phyloP scores from a whole-genome alignment of 148 eudicot species.

The Rhododendron kiyosumense region DNA sequence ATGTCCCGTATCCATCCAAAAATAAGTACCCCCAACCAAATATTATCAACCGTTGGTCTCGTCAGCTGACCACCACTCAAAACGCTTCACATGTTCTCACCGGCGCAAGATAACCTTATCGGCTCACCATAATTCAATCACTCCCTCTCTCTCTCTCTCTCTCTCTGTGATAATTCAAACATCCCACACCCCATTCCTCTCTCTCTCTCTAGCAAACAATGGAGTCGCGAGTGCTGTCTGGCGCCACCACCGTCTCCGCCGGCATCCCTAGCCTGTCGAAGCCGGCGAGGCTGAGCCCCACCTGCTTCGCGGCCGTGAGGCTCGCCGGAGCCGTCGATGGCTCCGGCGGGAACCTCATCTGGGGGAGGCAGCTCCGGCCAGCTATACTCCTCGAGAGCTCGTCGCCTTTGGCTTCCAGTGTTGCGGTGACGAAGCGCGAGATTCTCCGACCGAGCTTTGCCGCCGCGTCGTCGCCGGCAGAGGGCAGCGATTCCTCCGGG shows the following conservation, averaged over 20 bases:
- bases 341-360: slow-evolving; percentile 68
- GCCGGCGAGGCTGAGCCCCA: slow-evolving; percentile 21
- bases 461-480: slow-evolving; percentile 56
- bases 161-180: neutral
- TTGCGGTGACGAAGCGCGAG: slow-evolving; percentile 29
- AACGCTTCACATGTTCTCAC: slow-evolving; percentile 1
- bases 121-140: slow-evolving; percentile 16
- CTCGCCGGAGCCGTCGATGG: slow-evolving; percentile 20
- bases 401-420: neutral
- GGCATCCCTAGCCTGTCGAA: slow-evolving; percentile 38
- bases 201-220: slow-evolving; percentile 22
- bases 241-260: slow-evolving; percentile 54
- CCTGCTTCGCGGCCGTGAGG: slow-evolving; percentile 17
- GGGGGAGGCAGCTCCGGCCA: slow-evolving; percentile 89
- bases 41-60: slow-evolving; percentile 13
- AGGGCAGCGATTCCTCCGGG: slow-evolving; percentile 77
- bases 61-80: slow-evolving; percentile 25
- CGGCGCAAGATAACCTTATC: slow-evolving; percentile 26
- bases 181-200: neutral
- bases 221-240: slow-evolving; percentile 80
- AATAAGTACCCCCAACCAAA: neutral
- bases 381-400: slow-evolving; percentile 47
- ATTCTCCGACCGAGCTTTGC: slow-evolving; percentile 60
- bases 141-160: slow-evolving; percentile 14
- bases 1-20: neutral